Base-by-base conservation (phyloP, 495 filamentous ascomycete genomes). In the Penicillium cosmopolitanum region DNA sequence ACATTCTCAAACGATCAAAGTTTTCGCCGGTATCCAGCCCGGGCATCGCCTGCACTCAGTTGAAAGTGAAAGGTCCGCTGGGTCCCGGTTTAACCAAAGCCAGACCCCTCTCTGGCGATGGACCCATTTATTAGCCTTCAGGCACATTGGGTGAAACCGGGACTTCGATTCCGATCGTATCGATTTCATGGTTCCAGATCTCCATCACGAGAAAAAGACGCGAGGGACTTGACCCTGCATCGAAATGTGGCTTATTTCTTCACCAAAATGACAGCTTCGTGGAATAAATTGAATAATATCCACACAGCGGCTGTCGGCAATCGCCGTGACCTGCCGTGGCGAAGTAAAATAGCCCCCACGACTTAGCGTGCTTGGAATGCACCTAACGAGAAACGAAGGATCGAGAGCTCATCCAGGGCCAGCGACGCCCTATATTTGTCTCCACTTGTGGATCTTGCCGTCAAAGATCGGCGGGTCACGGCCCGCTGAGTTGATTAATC, bases 111-210 rank as follows among this genome's bases (percentile, higher is more conserved):
- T 19, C 15, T n/a, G 16, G 46, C 0, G 8, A 19, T 25, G 21
- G 46, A 28, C 21, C 46, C 46, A 48, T 19, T 48, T 48, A 48
- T 48, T 48, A 48, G 23, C 46, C 46, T 48, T 48, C 21, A 48
- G 46, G 46, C 8, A 31, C 46, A n/a, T 10, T 28, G 46, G 21
- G 46, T 48, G 42, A 19, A 19, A 44, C 42, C 42, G 16, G 16
- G 16, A n/a, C 12, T 16, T 6, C n/a, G 42, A 15, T 44, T 19
- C 42, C 42, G 42, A 44, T 44, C 42, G 42, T 19, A 44, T 44
- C 6, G 36, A 19, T 9, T n/a, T 12, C 13, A 9, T 44, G 42
- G 42, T 44, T 44, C 42, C 42, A 44, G 42, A 18, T 44, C 42
- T 44, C 16, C 8, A 5, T 44, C 16, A n/a, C 12, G 42, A 16